Conservation (phyloP, 225 moss, liverwort and hornwort genomes). For the Bryum argenteum region DNA sequence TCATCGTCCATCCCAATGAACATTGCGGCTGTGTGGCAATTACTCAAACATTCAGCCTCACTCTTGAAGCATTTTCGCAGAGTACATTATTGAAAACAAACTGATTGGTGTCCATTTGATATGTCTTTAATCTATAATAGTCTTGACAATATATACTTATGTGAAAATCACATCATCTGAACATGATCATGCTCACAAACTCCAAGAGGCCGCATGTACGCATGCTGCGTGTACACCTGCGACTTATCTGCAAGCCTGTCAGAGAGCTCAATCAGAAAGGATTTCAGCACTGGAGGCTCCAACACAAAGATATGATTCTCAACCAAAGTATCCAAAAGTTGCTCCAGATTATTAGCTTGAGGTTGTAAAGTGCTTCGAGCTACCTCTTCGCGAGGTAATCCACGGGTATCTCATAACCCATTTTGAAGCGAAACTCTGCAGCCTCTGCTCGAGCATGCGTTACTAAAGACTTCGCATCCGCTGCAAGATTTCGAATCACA, state of each 20-base stretch:
- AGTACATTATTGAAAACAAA: neutral
- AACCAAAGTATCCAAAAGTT: neutral
- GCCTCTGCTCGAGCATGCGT: slow-evolving; percentile 83
- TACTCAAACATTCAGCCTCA: neutral
- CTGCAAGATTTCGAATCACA: slow-evolving; percentile 35
- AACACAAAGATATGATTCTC: neutral
- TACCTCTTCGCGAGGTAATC: slow-evolving; percentile 93
- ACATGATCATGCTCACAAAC: slow-evolving; percentile 65
- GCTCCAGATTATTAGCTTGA: neutral
- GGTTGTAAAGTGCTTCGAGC: neutral
- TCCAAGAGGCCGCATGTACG: slow-evolving; percentile 97
- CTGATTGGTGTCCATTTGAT: too few species aligned
- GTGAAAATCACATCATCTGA: neutral
- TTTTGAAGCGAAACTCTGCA: slow-evolving; percentile 83
- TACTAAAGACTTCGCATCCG: slow-evolving; percentile 85
- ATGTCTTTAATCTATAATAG: too few species aligned
- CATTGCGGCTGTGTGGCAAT: slow-evolving; percentile 71
- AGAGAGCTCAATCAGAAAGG: neutral
- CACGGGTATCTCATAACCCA: slow-evolving; percentile 89
- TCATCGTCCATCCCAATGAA: slow-evolving; percentile 91
- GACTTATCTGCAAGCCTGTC: slow-evolving; percentile 90
- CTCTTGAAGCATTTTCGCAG: neutral
- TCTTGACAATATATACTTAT: too few species aligned
- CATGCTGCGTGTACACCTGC: slow-evolving; percentile 95
- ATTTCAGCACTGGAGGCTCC: neutral